Evolutionary conservation across 164 flowering plant species (phyloP).

Genomic region (Buxus sempervirens): DNA sequence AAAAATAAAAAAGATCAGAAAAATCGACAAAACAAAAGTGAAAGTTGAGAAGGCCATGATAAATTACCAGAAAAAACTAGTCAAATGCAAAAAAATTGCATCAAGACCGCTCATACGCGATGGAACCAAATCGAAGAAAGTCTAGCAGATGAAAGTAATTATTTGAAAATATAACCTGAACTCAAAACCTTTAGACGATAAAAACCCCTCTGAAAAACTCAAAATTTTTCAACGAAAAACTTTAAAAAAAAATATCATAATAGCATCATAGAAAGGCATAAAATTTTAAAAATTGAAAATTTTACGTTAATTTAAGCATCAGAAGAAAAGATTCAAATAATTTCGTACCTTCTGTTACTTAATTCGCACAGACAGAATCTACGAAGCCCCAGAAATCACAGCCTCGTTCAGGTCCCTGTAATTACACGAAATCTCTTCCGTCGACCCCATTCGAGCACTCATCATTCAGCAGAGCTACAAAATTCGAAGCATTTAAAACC

Average conservation of each 20-base stretch:
- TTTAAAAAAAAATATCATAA: not conserved
- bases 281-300: not conserved
- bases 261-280: not conserved
- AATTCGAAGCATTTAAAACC: not conserved
- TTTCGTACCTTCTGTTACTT: not conserved
- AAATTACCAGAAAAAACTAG: no score
- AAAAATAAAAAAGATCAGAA: no score
- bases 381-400: not conserved
- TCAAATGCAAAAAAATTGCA: no score
- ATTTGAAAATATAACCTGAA: not conserved
- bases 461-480: conserved; percentile 1
- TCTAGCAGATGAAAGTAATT: not conserved
- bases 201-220: not conserved
- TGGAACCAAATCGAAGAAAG: no score
- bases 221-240: not conserved
- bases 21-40: no score
- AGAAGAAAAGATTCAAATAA: not conserved
- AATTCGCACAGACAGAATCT: not conserved
- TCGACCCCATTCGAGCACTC: not conserved
- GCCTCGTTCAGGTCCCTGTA: not conserved
- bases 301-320: not conserved
- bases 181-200: no score
- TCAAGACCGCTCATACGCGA: no score
- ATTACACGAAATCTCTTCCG: not conserved
- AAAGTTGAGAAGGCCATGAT: no score